These are phyloP conservation scores for Lasiosphaeria ovina DNA, from an alignment of 495 filamentous ascomycete genomes.

Conservation along the genomic window DNA sequence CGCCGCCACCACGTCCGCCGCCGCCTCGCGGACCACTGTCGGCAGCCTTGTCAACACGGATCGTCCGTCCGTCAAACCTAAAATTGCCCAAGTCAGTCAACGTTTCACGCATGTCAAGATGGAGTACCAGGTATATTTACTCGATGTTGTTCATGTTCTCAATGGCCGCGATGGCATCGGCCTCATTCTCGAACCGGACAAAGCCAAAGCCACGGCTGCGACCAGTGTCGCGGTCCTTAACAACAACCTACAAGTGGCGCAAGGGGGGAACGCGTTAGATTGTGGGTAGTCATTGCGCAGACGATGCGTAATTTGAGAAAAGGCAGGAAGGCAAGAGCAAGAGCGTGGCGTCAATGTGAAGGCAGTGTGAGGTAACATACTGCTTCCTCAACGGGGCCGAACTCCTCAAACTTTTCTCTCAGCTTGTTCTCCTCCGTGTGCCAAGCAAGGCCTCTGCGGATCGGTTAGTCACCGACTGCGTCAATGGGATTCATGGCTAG, in stretches of 20 bases:
- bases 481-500: background rate
- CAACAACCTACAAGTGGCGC: constrained; percentile 67
- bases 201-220: constrained; percentile 98
- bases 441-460: constrained; percentile 86
- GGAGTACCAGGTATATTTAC: constrained; percentile 50
- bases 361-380: constrained; percentile 54
- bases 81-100: background rate
- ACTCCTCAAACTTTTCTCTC: constrained; percentile 83
- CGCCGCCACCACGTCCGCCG: constrained; percentile 44
- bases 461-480: constrained; percentile 16
- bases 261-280: constrained; percentile 22
- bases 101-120: constrained; percentile 13
- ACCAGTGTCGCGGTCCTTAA: constrained; percentile 94
- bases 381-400: constrained; percentile 86
- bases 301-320: background rate
- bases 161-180: constrained; percentile 83
- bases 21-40: constrained; percentile 65
- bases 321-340: background rate
- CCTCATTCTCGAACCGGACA: constrained; percentile 77
- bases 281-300: background rate
- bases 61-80: constrained; percentile 93
- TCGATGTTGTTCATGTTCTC: constrained; percentile 87
- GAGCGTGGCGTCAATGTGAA: background rate
- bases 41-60: constrained; percentile 94
- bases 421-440: constrained; percentile 87